Evolutionary conservation across 139 green algal species (phyloP).

Genomic region (Volvox reticuliferus): DNA sequence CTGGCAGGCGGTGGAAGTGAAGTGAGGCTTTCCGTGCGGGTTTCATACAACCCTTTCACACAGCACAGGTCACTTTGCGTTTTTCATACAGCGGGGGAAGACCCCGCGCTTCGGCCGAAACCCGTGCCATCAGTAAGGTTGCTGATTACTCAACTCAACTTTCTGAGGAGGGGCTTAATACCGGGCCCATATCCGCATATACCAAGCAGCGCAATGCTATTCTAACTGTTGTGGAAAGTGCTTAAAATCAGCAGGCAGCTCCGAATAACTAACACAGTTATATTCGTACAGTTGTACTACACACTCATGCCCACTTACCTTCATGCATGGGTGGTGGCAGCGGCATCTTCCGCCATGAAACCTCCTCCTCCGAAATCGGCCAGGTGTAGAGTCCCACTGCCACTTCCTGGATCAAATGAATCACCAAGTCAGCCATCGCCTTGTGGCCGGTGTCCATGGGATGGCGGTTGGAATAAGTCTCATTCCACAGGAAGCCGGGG

Average conservation of each 20-base stretch:
- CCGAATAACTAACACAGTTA: neutral
- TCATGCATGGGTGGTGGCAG: neutral
- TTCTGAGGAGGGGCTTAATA: neutral
- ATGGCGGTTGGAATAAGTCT: neutral
- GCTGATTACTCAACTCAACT: too few species aligned
- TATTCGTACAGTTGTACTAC: neutral
- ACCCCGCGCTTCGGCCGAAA: too few species aligned
- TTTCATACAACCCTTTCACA: too few species aligned
- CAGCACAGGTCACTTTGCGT: too few species aligned
- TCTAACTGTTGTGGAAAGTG: neutral
- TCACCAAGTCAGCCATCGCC: neutral
- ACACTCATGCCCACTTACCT: neutral
- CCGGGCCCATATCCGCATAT: neutral
- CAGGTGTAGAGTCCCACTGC: neutral
- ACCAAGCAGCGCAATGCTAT: neutral
- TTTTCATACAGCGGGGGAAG: too few species aligned
- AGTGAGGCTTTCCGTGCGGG: neutral
- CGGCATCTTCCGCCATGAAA: neutral
- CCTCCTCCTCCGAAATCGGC: neutral
- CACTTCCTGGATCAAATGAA: neutral
- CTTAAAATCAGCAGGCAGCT: neutral
- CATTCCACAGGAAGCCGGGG: neutral
- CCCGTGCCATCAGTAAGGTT: too few species aligned
- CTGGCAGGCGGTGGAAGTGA: neutral
- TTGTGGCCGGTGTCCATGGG: neutral